These are phyloP conservation scores for Vicia faba DNA, from an alignment of 306 rosid genomes.

Conservation along the genomic window DNA sequence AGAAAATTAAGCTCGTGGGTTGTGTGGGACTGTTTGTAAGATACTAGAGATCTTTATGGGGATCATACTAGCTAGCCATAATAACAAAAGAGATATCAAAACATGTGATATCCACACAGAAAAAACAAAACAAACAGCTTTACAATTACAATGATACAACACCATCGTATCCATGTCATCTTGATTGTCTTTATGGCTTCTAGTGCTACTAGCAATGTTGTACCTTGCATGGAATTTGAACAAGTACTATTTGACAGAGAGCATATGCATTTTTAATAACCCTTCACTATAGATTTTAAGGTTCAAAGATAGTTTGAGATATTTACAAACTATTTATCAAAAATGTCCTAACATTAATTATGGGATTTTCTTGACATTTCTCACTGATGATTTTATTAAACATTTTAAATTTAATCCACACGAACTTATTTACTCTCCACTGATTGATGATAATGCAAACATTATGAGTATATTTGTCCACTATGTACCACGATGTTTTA, in stretches of 20 bases:
- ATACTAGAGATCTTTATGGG: conserved; percentile 71
- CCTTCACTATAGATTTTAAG: no score
- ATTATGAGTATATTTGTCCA: background rate
- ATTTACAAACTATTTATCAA: no score
- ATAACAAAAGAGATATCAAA: conserved; percentile 28
- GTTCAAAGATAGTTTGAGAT: no score
- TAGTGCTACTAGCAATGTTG: conserved; percentile 5
- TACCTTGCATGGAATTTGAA: conserved; percentile 40
- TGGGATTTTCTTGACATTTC: no score
- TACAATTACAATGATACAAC: conserved; percentile 29
- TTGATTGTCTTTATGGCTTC: conserved; percentile 20
- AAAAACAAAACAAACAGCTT: conserved; percentile 32
- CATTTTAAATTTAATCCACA: no score
- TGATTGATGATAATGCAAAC: no score
- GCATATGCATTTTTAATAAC: background rate
- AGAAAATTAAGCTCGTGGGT: conserved; percentile 21
- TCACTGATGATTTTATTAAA: no score
- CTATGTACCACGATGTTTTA: background rate
- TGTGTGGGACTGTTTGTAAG: conserved; percentile 54
- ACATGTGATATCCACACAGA: conserved; percentile 53
- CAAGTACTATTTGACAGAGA: conserved; percentile 33
- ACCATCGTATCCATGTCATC: conserved; percentile 34
- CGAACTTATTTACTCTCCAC: no score
- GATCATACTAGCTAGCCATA: conserved; percentile 50
- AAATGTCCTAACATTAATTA: no score